Conservation (phyloP, 306 rosid species). For the Elaeagnus macrophylla region DNA sequence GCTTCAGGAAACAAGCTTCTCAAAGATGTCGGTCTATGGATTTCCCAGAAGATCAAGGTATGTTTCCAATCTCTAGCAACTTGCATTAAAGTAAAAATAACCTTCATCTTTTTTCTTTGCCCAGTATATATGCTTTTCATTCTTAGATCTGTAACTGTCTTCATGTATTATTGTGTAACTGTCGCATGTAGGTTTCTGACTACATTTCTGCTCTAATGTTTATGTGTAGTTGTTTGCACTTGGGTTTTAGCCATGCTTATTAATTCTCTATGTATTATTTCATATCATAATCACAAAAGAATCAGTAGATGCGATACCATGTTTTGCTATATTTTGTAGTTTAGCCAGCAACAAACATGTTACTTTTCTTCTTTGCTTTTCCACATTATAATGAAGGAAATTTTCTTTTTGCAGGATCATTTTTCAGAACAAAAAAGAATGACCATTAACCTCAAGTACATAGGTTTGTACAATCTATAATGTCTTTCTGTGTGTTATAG, state of each 20-base stretch:
- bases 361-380: background rate
- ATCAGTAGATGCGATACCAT: no score
- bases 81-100: background rate
- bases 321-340: no score
- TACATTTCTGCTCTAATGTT: no score
- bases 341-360: background rate
- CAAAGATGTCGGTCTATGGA: conserved; percentile 85
- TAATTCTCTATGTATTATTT: no score
- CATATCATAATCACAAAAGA: no score
- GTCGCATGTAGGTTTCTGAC: background rate
- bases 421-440: conserved; percentile 39
- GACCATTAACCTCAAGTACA: conserved; percentile 73
- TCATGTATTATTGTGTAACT: background rate
- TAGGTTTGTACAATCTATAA: conserved; percentile 43
- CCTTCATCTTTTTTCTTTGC: no score
- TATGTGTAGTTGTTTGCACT: no score
- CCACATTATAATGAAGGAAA: background rate
- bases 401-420: conserved; percentile 56
- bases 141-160: no score
- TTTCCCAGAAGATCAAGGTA: conserved; percentile 76
- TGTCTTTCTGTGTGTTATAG: background rate
- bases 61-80: conserved; percentile 1
- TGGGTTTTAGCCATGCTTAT: no score
- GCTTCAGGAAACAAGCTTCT: conserved; percentile 96
- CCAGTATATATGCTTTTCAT: no score